Evolutionary conservation across 2,329 filamentous ascomycete species (phyloP).

Genomic region (Chrysosporium keratinophilum): DNA sequence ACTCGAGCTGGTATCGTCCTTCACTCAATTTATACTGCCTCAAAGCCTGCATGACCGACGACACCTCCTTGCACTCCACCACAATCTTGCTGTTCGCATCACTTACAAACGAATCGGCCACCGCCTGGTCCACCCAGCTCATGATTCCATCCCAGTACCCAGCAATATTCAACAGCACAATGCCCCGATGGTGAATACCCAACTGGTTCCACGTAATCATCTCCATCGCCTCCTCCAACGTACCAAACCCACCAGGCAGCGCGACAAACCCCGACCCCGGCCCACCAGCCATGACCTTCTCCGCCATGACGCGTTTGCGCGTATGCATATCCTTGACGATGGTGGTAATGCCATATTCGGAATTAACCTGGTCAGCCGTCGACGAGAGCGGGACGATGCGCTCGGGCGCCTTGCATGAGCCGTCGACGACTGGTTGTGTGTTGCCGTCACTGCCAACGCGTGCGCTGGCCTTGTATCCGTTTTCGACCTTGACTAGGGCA

Average conservation of each 20-base stretch:
- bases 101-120: slow-evolving; percentile 66
- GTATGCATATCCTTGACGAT: slow-evolving; percentile 95
- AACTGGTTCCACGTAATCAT: slow-evolving; percentile 91
- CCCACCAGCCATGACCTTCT: slow-evolving; percentile 70
- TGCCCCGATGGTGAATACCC: slow-evolving; percentile 71
- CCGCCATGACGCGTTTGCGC: slow-evolving; percentile 86
- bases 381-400: slow-evolving; percentile 48
- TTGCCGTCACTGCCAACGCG: neutral
- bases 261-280: slow-evolving; percentile 83
- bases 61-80: slow-evolving; percentile 60
- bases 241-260: slow-evolving; percentile 81
- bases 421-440: slow-evolving; percentile 30
- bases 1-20: slow-evolving; percentile 69
- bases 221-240: slow-evolving; percentile 93
- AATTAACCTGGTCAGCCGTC: slow-evolving; percentile 24
- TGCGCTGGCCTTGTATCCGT: slow-evolving; percentile 19
- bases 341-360: slow-evolving; percentile 67
- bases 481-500: slow-evolving; percentile 67
- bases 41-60: slow-evolving; percentile 61
- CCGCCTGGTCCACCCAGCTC: slow-evolving; percentile 66
- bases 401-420: slow-evolving; percentile 39
- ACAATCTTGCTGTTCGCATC: slow-evolving; percentile 63
- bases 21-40: slow-evolving; percentile 64
- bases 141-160: slow-evolving; percentile 88
- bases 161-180: slow-evolving; percentile 76